These are phyloP conservation scores for Suhomyces kilbournensis DNA, from an alignment of 805 yeast genomes.

Conservation along the genomic window DNA sequence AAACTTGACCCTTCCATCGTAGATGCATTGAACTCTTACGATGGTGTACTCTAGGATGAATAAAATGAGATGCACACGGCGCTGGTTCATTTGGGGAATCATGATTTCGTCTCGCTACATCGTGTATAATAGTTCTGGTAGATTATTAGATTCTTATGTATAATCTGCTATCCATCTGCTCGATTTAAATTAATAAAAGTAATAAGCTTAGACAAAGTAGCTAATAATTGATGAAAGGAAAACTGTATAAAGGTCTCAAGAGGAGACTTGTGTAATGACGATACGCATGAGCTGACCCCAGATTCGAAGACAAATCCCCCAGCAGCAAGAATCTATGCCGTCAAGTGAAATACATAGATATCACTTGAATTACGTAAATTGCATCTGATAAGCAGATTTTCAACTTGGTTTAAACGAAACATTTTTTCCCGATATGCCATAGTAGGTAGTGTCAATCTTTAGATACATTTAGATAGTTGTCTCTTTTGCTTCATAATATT, in stretches of 20 bases:
- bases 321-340: too few relatives aligned
- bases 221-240: not conserved
- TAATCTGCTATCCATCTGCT: not conserved
- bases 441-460: too few relatives aligned
- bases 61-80: not conserved
- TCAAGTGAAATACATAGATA: too few relatives aligned
- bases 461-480: too few relatives aligned
- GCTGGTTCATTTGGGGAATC: not conserved
- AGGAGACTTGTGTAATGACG: too few relatives aligned
- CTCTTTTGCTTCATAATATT: not conserved
- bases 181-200: not conserved
- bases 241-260: too few relatives aligned
- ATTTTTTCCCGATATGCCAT: too few relatives aligned
- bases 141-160: not conserved
- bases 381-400: too few relatives aligned
- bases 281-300: too few relatives aligned
- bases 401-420: too few relatives aligned
- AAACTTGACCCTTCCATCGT: conserved; percentile 75
- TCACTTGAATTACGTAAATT: too few relatives aligned
- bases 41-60: conserved; percentile 59
- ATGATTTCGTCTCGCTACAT: not conserved
- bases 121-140: not conserved
- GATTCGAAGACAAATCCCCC: not conserved
- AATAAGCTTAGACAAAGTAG: not conserved
- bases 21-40: conserved; percentile 74